Base-by-base conservation (phyloP, 192 early-diverging fungal species). In the Chytriomyces sp. region DNA sequence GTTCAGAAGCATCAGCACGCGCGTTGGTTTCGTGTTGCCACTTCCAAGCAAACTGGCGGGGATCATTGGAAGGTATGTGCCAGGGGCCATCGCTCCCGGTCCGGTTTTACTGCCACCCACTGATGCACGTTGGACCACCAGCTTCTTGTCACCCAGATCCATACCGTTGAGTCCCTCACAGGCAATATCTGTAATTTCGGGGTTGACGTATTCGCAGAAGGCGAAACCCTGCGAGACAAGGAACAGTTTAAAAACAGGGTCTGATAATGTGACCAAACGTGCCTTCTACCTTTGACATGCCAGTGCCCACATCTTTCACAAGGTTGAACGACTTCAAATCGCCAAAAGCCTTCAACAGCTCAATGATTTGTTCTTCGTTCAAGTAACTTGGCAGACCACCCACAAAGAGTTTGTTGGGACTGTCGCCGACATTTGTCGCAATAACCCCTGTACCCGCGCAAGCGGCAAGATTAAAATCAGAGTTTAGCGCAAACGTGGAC, bases 101-200 rank as follows among this genome's bases (percentile, higher is more conserved):
- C 23, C 66, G 7, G 50, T n/a, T 74, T 89, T 89, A 20, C 84
- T 91, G 5, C 94, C 89, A 24, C 95, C 95, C 13, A 96, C 87
- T 63, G 90, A 93, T 7, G 97, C 97, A 20, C 95, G 88, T 84
- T 99, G 97, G 23, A 98, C 96, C 28, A 98, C 91, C 13, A 99
- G 82, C 75, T 93, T 95, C 45, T 92, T 92, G 78, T 98, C 97
- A 60, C 94, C 95, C 5, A 99, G 81, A 77, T 96, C 94, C 92
- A 99, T 94, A 48, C 95, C 93, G 78, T 98, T 97, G 35, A 99
- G 89, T 2, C 95, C 96, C 78, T 97, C 90, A 77, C 95, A 97
- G 11, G 94, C 97, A 50, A 95, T 85, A 76, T 99, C 97, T 6
- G 97, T 98, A 13, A 97, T 82, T 35, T 75, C 87, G 20, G 94